phyloP scores from a whole-genome alignment of 2,329 filamentous ascomycete species.

The Westerdykella sp. region DNA sequence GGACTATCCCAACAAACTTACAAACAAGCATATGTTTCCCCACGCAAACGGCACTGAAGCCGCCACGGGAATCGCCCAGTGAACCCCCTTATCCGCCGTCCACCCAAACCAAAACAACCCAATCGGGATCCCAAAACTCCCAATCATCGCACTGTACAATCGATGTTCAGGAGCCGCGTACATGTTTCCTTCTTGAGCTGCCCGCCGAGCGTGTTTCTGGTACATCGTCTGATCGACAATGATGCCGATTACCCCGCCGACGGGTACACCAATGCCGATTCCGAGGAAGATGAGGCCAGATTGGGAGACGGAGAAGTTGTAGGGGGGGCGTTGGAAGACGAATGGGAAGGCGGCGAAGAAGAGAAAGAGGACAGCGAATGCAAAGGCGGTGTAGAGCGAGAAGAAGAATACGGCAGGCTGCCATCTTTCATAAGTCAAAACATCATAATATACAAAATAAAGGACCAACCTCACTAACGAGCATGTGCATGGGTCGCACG shows the following conservation, averaged over 20 bases:
- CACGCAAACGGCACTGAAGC: constrained; percentile 54
- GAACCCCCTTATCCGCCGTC: constrained; percentile 43
- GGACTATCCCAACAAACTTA: constrained; percentile 29
- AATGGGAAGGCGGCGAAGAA: constrained; percentile 33
- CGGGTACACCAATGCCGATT: constrained; percentile 26
- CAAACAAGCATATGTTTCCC: constrained; percentile 56
- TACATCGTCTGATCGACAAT: constrained; percentile 36
- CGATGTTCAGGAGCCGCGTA: constrained; percentile 51
- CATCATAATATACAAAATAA: background rate
- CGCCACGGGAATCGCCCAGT: constrained; percentile 48
- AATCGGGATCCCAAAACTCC: constrained; percentile 48
- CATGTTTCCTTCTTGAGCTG: constrained; percentile 17
- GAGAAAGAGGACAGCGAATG: constrained; percentile 32
- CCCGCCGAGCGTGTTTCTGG: constrained; percentile 23
- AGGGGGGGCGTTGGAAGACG: constrained; percentile 27
- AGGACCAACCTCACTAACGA: constrained; percentile 24
- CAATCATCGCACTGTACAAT: constrained; percentile 54
- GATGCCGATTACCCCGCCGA: constrained; percentile 26
- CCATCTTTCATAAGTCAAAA: background rate
- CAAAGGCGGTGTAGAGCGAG: constrained; percentile 32
- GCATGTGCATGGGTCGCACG: constrained; percentile 47
- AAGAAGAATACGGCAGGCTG: constrained; percentile 32
- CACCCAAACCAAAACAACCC: constrained; percentile 58
- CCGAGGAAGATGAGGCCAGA: constrained; percentile 31
- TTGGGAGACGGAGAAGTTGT: constrained; percentile 25